Base-by-base conservation (phyloP, 176 grass and related monocot species). In the Themeda triandra region DNA sequence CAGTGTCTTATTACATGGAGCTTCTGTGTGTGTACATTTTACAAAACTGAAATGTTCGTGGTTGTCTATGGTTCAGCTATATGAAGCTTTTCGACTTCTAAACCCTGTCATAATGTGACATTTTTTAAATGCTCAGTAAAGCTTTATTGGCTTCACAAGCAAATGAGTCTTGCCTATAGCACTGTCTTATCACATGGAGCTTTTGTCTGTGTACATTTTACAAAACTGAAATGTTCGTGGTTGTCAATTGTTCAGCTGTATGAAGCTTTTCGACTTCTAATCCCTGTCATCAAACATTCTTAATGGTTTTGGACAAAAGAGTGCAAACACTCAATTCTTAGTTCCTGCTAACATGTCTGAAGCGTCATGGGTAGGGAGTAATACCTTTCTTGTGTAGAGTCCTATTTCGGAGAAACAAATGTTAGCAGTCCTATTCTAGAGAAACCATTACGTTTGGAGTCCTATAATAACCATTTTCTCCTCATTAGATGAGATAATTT, bases 31-130 rank as follows among this genome's bases (percentile, higher is more conserved):
- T 51, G 48, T 51, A 19, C 21, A 32, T 59, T n/a, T 79, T 58
- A 45, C n/a, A 0, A 58, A 67, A 67, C 49, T 66, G 41, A 25
- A 54, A 84, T 53, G 2, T 25, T 40, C 0, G 23, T 2, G 21
- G 8, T 65, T 30, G 21, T 59, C 13, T 81, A 62, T 6, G 4
- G 19, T 35, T 73, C 8, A 6, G 37, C 18, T 4, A 21, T 42
- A 79, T 42, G n/a, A 73, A 86, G 33, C 40, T 48, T 21, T 80
- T 21, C 4, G n/a, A n/a, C n/a, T n/a, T n/a, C n/a, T n/a, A n/a
- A n/a, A n/a, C n/a, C n/a, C n/a, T n/a, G n/a, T n/a, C n/a, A n/a
- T n/a, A 31, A 41, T 1, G 19, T 24, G 13, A 42, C 8, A 23
- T 12, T 29, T 36, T 0, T n/a, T n/a, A 13, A 7, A 29, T 67